phyloP scores from a whole-genome alignment of 2,329 filamentous ascomycete species.

The Blumeriella jaapii region DNA sequence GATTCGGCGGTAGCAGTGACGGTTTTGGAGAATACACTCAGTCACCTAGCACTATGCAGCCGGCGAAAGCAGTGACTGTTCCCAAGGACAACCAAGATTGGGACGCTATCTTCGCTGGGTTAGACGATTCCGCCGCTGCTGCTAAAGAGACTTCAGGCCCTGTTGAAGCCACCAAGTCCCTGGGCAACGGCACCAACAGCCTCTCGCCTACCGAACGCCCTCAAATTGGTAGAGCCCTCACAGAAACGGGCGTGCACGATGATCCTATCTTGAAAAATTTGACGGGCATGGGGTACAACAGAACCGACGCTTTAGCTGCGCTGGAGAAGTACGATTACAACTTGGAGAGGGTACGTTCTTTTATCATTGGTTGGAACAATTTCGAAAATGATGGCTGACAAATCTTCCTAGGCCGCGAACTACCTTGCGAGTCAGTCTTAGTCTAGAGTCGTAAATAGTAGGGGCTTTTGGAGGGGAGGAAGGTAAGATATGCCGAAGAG shows the following conservation, averaged over 20 bases:
- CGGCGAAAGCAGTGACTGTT: conserved; percentile 26
- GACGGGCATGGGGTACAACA: conserved; percentile 78
- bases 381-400: conserved; percentile 1
- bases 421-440: conserved; percentile 27
- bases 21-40: conserved; percentile 36
- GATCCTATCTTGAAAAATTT: conserved; percentile 85
- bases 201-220: conserved; percentile 26
- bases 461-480: no score
- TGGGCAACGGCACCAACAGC: conserved; percentile 12
- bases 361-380: not conserved
- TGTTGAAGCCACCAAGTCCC: conserved; percentile 1
- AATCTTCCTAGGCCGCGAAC: conserved; percentile 25
- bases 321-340: conserved; percentile 96
- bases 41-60: conserved; percentile 32
- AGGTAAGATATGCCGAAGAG: not conserved
- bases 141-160: conserved; percentile 19
- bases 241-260: conserved; percentile 68
- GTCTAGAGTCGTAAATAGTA: no score
- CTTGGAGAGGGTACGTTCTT: conserved; percentile 70
- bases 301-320: conserved; percentile 62
- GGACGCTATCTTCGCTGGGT: conserved; percentile 83
- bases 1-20: conserved; percentile 17
- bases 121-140: conserved; percentile 38
- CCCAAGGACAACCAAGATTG: conserved; percentile 60
- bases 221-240: conserved; percentile 55